Evolutionary conservation across 768 basidiomycete species (phyloP).

Genomic region (Candolleomyces aberdarensis): DNA sequence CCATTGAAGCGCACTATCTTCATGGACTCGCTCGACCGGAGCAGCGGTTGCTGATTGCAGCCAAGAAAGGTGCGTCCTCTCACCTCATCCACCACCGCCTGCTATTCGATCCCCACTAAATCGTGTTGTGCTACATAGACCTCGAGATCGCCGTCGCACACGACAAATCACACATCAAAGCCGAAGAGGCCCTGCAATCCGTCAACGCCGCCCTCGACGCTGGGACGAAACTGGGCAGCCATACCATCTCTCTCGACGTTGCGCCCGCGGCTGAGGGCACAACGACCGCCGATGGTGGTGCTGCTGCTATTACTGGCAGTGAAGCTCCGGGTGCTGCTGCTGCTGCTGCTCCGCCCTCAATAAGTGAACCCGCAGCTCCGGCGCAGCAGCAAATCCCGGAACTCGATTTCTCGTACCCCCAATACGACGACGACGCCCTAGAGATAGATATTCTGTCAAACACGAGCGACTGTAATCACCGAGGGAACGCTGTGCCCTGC

Average conservation of each 20-base stretch:
- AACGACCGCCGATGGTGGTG: not conserved
- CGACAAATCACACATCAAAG: conserved; percentile 15
- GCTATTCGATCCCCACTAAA: too few relatives aligned
- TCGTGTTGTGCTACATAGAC: conserved; percentile 14
- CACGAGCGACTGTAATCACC: conserved; percentile 49
- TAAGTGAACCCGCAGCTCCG: too few relatives aligned
- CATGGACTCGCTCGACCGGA: conserved; percentile 39
- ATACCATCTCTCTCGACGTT: conserved; percentile 5
- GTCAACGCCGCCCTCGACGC: conserved; percentile 13
- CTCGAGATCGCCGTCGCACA: conserved; percentile 22
- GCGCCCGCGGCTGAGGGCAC: not conserved
- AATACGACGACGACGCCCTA: conserved; percentile 21
- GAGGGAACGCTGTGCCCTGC: conserved; percentile 46
- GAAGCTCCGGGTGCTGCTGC: not conserved
- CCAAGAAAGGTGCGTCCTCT: conserved; percentile 24
- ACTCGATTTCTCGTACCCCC: conserved; percentile 18
- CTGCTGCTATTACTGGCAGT: not conserved
- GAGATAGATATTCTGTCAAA: conserved; percentile 41
- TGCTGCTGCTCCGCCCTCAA: not conserved
- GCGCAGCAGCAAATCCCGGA: not conserved
- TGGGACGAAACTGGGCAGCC: conserved; percentile 10
- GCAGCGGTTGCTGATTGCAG: conserved; percentile 25
- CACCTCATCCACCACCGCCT: not conserved
- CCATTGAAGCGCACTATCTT: conserved; percentile 38
- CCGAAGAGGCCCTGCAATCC: conserved; percentile 14